Percentiles rank a stretch among this genome's conserved stretches.
These are phyloP conservation scores for Tetradesmus obliquus DNA, from an alignment of 139 green algal species.

Conservation along the genomic window DNA sequence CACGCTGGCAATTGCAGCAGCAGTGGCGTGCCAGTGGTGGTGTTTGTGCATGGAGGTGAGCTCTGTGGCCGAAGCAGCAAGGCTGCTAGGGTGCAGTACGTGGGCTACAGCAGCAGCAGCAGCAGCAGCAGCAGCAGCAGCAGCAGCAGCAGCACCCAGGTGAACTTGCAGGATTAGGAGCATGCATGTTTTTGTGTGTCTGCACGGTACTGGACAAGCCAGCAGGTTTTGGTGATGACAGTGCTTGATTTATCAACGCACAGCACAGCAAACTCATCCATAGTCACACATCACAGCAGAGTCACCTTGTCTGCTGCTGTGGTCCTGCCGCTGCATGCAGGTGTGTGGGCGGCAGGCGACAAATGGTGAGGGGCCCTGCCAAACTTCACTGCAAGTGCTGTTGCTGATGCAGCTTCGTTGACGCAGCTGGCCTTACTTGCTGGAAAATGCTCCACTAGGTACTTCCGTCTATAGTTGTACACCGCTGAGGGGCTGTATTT, in stretches of 20 bases:
- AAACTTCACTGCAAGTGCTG: no score
- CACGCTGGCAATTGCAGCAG: not conserved
- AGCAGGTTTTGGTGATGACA: not conserved
- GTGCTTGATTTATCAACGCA: not conserved
- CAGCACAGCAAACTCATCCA: not conserved
- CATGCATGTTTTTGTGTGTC: not conserved
- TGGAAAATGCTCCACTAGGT: no score
- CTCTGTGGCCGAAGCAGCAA: no score
- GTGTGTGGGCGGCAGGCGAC: constrained; percentile 81
- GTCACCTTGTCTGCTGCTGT: constrained; percentile 46
- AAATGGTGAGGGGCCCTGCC: constrained; percentile 51
- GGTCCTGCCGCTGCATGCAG: constrained; percentile 79
- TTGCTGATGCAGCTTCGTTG: no score
- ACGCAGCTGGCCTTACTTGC: no score
- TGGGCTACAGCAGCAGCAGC: not conserved
- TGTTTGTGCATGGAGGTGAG: constrained; percentile 77
- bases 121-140: not conserved
- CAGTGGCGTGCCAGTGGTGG: constrained; percentile 55
- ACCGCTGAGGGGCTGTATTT: no score
- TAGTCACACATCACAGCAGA: not conserved
- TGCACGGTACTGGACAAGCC: not conserved
- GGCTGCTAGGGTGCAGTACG: no score
- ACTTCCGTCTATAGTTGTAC: no score
- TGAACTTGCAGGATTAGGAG: not conserved
- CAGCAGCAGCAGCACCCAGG: not conserved